A percentile compares a stretch with the other conserved stretches of the same genome.
Evolutionary conservation across 495 filamentous ascomycete species (phyloP).

Genomic region (Rostrohypoxylon terebratum): DNA sequence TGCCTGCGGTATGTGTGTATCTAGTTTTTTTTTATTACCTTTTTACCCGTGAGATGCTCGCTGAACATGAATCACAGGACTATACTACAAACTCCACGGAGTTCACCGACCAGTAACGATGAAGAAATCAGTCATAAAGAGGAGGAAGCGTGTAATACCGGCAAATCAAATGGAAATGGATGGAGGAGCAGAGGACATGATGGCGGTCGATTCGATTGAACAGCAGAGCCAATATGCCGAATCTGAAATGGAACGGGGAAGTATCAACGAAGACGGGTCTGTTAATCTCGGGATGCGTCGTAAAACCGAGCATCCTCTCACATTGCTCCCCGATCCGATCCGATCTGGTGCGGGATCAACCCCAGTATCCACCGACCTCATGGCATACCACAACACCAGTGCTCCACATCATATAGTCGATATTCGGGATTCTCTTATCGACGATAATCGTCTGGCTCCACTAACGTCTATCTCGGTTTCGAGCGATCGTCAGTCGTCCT

Average conservation of each 20-base stretch:
- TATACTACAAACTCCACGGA: slow-evolving; percentile 98
- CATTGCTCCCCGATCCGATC: slow-evolving; percentile 62
- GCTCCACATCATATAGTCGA: slow-evolving; percentile 49
- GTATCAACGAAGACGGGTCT: slow-evolving; percentile 66
- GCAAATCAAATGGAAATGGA: slow-evolving; percentile 71
- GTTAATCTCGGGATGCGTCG: slow-evolving; percentile 71
- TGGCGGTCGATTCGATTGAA: slow-evolving; percentile 57
- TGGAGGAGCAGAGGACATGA: slow-evolving; percentile 53
- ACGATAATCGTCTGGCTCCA: slow-evolving; percentile 68
- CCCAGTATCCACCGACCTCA: slow-evolving; percentile 54
- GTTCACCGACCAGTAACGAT: slow-evolving; percentile 92
- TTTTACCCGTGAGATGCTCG: background rate
- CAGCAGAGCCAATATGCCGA: slow-evolving; percentile 56
- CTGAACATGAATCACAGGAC: slow-evolving; percentile 64
- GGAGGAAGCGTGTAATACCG: slow-evolving; percentile 94
- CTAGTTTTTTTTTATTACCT: no score
- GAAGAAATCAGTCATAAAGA: slow-evolving; percentile 98
- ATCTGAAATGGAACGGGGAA: slow-evolving; percentile 57
- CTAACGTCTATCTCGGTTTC: slow-evolving; percentile 57
- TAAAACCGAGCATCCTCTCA: slow-evolving; percentile 52
- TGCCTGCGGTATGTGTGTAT: slow-evolving; percentile 83
- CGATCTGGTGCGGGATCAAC: slow-evolving; percentile 53
- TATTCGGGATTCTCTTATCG: slow-evolving; percentile 57
- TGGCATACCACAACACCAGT: slow-evolving; percentile 60
- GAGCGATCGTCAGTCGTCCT: slow-evolving; percentile 60